phyloP scores from a whole-genome alignment of 2,329 filamentous ascomycete species.

The Colletotrichum magnum region DNA sequence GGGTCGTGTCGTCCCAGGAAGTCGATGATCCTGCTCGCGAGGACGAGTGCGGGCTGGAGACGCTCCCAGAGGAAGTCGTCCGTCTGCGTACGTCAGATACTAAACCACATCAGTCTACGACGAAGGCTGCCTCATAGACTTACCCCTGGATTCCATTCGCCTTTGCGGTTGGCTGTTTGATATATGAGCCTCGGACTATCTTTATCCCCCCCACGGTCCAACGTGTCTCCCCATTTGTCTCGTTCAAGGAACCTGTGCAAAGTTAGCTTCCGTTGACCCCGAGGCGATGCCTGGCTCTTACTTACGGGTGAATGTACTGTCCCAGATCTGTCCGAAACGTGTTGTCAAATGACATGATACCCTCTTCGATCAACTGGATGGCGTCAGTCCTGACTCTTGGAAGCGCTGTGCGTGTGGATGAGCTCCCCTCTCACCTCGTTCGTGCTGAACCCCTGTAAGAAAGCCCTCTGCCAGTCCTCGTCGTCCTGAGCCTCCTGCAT shows the following conservation, averaged over 20 bases:
- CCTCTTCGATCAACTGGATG: slow-evolving; percentile 44
- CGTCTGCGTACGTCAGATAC: slow-evolving; percentile 38
- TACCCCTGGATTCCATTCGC: slow-evolving; percentile 46
- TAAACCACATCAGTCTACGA: neutral
- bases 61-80: slow-evolving; percentile 47
- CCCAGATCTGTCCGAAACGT: slow-evolving; percentile 29
- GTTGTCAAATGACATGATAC: slow-evolving; percentile 44
- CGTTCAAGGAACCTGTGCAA: slow-evolving; percentile 28
- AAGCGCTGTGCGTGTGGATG: too few relatives aligned
- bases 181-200: slow-evolving; percentile 41
- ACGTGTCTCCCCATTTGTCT: slow-evolving; percentile 22
- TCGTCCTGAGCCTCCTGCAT: slow-evolving; percentile 43
- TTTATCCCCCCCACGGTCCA: neutral
- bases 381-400: neutral
- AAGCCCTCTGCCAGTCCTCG: slow-evolving; percentile 49
- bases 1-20: slow-evolving; percentile 36
- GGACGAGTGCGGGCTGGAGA: slow-evolving; percentile 47
- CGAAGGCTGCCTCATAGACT: slow-evolving; percentile 6
- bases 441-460: slow-evolving; percentile 49
- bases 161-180: slow-evolving; percentile 42
- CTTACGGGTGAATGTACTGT: slow-evolving; percentile 45
- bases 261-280: neutral
- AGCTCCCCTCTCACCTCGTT: slow-evolving; percentile 45
- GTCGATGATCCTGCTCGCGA: slow-evolving; percentile 45
- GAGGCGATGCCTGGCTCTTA: neutral